Evolutionary conservation across 2,329 filamentous ascomycete genomes (phyloP).

Genomic region (Diaporthe batatas): DNA sequence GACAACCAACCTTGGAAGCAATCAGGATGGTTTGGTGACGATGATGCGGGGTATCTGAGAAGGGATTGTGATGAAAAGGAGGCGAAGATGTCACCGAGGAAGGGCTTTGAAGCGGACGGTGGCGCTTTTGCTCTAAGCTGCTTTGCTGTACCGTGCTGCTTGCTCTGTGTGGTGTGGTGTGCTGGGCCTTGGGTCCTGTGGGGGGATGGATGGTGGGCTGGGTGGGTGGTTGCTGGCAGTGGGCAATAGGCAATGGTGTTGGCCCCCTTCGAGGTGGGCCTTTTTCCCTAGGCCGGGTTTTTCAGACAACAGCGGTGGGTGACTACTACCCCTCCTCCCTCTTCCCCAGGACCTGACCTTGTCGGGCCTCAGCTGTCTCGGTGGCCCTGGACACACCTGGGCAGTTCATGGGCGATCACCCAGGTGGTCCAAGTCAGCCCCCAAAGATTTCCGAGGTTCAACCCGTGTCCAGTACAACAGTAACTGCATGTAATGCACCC

Average conservation of each 20-base stretch:
- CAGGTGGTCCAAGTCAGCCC: conserved; percentile 17
- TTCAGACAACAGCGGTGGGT: conserved; percentile 21
- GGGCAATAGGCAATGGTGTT: conserved; percentile 19
- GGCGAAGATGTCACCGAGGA: conserved; percentile 37
- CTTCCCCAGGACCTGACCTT: conserved; percentile 11
- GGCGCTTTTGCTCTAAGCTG: conserved; percentile 32
- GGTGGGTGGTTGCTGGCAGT: conserved; percentile 15
- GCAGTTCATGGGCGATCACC: neutral
- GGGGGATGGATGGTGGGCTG: too few relatives aligned
- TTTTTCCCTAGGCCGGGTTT: conserved; percentile 27
- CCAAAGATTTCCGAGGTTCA: neutral
- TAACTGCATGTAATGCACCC: conserved; percentile 25
- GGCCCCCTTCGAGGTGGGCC: conserved; percentile 30
- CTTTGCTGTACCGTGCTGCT: conserved; percentile 6
- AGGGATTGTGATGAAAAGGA: conserved; percentile 36
- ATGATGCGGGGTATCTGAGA: conserved; percentile 40
- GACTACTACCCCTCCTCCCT: conserved; percentile 17
- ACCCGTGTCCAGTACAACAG: conserved; percentile 18
- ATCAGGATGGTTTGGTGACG: conserved; percentile 35
- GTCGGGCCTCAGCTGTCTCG: neutral
- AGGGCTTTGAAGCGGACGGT: conserved; percentile 36
- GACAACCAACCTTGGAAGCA: conserved; percentile 32
- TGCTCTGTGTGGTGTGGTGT: conserved; percentile 26
- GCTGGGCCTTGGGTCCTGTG: conserved; percentile 11
- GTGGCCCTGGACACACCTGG: conserved; percentile 5